Percentiles rank a stretch among this genome's conserved stretches.
phyloP scores from a whole-genome alignment of 2,329 filamentous ascomycete genomes.

The Cladorrhinum sp. region DNA sequence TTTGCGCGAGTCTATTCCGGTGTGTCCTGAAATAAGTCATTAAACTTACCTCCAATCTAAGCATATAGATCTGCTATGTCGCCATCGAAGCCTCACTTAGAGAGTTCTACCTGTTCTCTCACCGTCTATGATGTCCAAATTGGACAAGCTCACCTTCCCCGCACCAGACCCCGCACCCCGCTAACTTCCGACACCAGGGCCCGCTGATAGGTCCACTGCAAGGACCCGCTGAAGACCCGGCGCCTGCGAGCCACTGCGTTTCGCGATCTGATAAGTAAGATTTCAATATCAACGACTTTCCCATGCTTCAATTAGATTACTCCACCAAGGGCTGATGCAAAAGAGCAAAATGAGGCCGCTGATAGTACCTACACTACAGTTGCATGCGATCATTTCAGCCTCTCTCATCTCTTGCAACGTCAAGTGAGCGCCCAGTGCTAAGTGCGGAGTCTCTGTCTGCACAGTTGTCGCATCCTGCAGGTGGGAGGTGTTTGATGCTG shows the following conservation, averaged over 20 bases:
- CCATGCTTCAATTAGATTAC: background rate
- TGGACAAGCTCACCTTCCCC: too few relatives aligned
- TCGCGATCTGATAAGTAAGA: background rate
- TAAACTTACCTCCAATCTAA: too few relatives aligned
- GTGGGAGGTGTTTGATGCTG: background rate
- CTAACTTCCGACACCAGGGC: background rate
- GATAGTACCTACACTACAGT: background rate
- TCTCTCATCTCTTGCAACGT: too few relatives aligned
- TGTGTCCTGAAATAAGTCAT: constrained; percentile 2
- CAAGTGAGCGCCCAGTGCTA: background rate
- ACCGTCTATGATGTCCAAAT: background rate
- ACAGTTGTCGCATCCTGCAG: background rate
- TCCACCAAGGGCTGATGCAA: background rate
- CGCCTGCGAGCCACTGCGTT: background rate
- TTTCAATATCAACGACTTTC: background rate
- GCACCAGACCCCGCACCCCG: background rate
- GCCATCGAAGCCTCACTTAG: background rate
- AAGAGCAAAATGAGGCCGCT: too few relatives aligned
- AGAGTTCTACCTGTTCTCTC: background rate
- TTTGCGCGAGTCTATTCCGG: constrained; percentile 6
- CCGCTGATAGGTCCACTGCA: background rate
- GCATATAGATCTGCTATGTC: too few relatives aligned
- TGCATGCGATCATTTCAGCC: too few relatives aligned
- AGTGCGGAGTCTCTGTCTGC: background rate
- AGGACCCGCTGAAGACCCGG: background rate